These are phyloP conservation scores for Sclerotiophoma versabilis DNA, from an alignment of 2,329 filamentous ascomycete species.

Conservation along the genomic window DNA sequence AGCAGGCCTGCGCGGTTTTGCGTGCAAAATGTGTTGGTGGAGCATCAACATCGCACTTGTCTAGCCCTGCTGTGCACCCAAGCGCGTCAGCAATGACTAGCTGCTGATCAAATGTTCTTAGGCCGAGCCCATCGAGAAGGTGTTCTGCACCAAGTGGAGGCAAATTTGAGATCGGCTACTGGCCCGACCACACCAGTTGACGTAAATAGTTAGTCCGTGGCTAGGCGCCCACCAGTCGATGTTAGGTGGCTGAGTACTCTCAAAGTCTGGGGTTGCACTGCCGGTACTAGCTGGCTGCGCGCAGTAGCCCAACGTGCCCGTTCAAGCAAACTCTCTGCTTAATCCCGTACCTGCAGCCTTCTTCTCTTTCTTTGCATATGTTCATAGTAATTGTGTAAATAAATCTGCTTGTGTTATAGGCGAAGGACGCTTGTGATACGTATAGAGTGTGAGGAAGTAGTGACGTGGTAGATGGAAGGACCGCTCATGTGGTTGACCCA, in stretches of 20 bases:
- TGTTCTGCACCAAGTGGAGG: background rate
- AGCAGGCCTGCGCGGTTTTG: background rate
- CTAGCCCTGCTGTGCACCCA: background rate
- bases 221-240: conserved; percentile 1
- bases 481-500: no score
- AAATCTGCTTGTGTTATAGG: no score
- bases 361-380: background rate
- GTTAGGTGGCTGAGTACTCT: background rate
- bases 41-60: background rate
- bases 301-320: background rate
- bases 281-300: background rate
- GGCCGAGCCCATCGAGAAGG: background rate
- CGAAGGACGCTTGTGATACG: background rate
- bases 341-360: background rate
- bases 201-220: background rate
- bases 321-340: background rate
- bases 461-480: no score
- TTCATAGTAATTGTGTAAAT: background rate
- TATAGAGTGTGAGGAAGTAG: no score
- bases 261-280: background rate
- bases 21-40: background rate
- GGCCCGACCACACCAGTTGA: background rate
- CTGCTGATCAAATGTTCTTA: background rate
- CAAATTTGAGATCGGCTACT: background rate
- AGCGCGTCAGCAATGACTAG: background rate